phyloP scores from a whole-genome alignment of 2,329 filamentous ascomycete species.

The Drechslerella stenobrocha region DNA sequence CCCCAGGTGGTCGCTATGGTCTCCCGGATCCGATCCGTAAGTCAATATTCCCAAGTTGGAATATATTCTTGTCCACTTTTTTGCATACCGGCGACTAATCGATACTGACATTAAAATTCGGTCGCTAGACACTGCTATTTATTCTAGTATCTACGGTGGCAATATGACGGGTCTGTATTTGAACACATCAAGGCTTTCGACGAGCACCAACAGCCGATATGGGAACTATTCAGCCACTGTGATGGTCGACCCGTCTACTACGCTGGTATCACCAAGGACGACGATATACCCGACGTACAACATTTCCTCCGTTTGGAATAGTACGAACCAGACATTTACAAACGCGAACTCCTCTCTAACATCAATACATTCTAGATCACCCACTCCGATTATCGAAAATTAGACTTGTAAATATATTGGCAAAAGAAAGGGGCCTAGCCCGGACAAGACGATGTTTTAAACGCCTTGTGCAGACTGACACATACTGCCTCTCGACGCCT shows the following conservation, averaged over 20 bases:
- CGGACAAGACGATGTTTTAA: no score
- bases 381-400: neutral
- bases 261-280: neutral
- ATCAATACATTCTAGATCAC: neutral
- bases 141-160: no score
- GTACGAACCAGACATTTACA: neutral
- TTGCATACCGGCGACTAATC: no score
- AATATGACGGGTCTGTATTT: no score
- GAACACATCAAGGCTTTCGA: neutral
- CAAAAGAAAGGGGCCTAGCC: no score
- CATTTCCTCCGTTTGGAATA: neutral
- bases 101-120: no score
- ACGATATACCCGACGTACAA: neutral
- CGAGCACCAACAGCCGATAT: neutral
- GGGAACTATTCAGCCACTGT: neutral
- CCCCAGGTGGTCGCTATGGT: constrained; percentile 16
- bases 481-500: no score
- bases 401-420: constrained; percentile 1
- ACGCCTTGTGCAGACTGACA: no score
- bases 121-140: no score
- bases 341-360: neutral
- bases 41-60: neutral
- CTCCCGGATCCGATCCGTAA: constrained; percentile 9
- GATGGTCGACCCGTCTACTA: neutral
- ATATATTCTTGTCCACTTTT: no score